A percentile compares a stretch with the other conserved stretches of the same genome.
Evolutionary conservation across 2,329 filamentous ascomycete species (phyloP).

Genomic region (Fusarium nanum): DNA sequence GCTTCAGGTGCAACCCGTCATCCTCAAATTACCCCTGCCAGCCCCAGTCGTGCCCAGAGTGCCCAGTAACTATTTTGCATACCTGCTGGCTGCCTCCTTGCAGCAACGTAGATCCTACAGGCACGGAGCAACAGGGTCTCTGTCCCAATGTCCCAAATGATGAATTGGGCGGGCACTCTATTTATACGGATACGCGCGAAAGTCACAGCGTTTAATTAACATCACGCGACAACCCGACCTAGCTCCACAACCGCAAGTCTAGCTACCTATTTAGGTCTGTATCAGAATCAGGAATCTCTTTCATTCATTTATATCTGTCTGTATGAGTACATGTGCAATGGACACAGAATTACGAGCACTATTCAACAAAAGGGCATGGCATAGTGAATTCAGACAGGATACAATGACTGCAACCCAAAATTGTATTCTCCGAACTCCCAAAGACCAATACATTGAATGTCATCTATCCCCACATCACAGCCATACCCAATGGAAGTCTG

Average conservation of each 20-base stretch:
- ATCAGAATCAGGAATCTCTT: conserved; percentile 1
- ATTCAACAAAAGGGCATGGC: not conserved
- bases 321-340: not conserved
- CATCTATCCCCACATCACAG: not conserved
- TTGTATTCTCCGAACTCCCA: not conserved
- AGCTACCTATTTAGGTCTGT: not conserved
- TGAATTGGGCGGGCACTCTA: not conserved
- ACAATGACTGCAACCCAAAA: too few species aligned
- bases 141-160: not conserved
- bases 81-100: conserved; percentile 32
- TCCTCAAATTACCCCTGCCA: conserved; percentile 19
- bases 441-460: not conserved
- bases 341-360: not conserved
- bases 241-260: conserved; percentile 17
- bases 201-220: conserved; percentile 21
- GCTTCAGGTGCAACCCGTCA: conserved; percentile 5
- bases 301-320: not conserved
- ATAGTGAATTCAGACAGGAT: not conserved
- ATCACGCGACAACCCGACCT: conserved; percentile 37
- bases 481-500: not conserved
- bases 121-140: conserved; percentile 21
- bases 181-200: conserved; percentile 20
- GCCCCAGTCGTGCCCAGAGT: conserved; percentile 19
- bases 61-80: conserved; percentile 18
- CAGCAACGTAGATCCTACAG: conserved; percentile 20